Evolutionary conservation across 2,329 filamentous ascomycete genomes (phyloP).

Genomic region (Claviceps sp.): DNA sequence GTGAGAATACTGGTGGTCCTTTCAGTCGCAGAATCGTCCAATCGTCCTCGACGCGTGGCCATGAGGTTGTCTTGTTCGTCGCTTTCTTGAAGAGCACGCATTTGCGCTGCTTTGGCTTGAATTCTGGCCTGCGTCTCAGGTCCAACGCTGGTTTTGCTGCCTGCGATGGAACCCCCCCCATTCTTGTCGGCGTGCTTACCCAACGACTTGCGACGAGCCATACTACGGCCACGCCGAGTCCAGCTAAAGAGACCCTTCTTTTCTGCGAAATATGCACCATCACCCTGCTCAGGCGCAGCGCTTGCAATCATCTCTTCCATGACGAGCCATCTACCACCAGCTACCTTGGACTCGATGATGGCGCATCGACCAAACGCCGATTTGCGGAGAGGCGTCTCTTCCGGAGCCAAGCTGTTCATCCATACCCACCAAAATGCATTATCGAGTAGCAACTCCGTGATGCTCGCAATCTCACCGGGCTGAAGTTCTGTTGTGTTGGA

Average conservation of each 20-base stretch:
- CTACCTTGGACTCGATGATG: slow-evolving; percentile 76
- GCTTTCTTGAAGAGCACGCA: slow-evolving; percentile 59
- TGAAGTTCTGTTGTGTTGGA: slow-evolving; percentile 54
- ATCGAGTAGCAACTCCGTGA: slow-evolving; percentile 72
- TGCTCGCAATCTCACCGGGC: slow-evolving; percentile 88
- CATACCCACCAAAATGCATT: slow-evolving; percentile 99
- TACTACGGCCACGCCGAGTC: slow-evolving; percentile 52
- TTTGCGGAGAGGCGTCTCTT: slow-evolving; percentile 77
- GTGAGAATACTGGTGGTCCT: slow-evolving; percentile 90
- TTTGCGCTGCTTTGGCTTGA: slow-evolving; percentile 73
- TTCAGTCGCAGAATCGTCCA: slow-evolving; percentile 42
- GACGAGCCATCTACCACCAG: slow-evolving; percentile 75
- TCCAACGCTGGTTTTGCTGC: slow-evolving; percentile 72
- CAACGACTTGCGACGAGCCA: slow-evolving; percentile 57
- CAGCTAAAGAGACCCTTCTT: slow-evolving; percentile 93
- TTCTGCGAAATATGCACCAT: slow-evolving; percentile 81
- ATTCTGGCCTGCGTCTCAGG: slow-evolving; percentile 89
- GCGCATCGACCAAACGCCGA: slow-evolving; percentile 90
- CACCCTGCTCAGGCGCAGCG: slow-evolving; percentile 70
- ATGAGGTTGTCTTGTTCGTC: slow-evolving; percentile 32
- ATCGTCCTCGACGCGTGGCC: slow-evolving; percentile 37
- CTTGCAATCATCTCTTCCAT: slow-evolving; percentile 96
- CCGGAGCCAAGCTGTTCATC: slow-evolving; percentile 89
- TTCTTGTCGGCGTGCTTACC: slow-evolving; percentile 43
- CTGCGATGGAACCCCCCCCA: slow-evolving; percentile 25